Percentiles rank a stretch among this genome's conserved stretches.
These are phyloP conservation scores for Colletotrichum sp. DNA, from an alignment of 2,329 filamentous ascomycete species.

Conservation along the genomic window DNA sequence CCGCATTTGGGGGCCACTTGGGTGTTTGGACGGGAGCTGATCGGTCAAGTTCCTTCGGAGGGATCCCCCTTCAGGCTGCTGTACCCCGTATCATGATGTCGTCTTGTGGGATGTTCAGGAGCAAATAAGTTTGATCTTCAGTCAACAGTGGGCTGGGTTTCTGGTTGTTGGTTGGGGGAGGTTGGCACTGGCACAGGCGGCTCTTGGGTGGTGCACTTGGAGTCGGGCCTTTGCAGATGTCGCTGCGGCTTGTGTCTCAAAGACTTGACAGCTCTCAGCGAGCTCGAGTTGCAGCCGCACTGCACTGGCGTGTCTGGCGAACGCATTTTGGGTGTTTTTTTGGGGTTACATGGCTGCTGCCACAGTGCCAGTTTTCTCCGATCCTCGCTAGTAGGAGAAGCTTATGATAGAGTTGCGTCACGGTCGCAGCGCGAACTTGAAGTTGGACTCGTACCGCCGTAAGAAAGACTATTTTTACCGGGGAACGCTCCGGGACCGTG, in stretches of 20 bases:
- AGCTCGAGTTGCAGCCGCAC: neutral
- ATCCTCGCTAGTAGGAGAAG: neutral
- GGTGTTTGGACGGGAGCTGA: neutral
- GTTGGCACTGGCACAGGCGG: neutral
- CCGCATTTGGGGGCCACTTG: neutral
- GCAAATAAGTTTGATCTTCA: neutral
- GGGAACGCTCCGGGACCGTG: neutral
- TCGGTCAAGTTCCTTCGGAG: neutral
- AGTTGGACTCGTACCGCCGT: neutral
- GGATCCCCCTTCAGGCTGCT: neutral
- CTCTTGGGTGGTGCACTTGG: neutral
- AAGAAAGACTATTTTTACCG: neutral
- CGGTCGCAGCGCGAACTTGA: neutral
- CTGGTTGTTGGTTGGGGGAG: neutral
- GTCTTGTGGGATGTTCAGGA: neutral
- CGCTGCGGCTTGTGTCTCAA: neutral
- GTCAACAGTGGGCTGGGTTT: neutral
- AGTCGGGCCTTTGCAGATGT: neutral
- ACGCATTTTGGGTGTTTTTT: neutral
- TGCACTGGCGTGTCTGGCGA: neutral
- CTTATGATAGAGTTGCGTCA: constrained; percentile 7
- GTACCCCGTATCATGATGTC: neutral
- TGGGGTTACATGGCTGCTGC: neutral
- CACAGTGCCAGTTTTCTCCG: neutral
- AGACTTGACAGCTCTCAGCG: neutral